Evolutionary conservation across 176 grass and related monocot genomes (phyloP), one percentile per base, ranked within the genome.

Genomic region (Otatea glauca): DNA sequence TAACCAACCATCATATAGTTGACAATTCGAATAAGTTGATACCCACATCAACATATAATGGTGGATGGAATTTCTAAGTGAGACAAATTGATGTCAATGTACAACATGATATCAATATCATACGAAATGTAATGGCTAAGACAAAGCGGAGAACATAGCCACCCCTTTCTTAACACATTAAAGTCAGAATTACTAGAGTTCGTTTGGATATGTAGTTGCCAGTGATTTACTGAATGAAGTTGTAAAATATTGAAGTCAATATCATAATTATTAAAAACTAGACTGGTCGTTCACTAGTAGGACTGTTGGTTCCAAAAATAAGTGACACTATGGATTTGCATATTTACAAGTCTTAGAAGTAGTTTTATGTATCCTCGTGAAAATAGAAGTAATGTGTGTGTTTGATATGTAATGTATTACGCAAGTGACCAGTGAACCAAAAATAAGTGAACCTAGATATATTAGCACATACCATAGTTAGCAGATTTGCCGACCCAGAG

Each of bases 1-100:
- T 39, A 39, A 44, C 35, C 37, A 69, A 77, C 59, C 0, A 35
- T 37, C 12, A 3, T 71, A 54, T 27, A 54, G 12, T 23, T 71
- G 13, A 61, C 79, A 56, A 58, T 81, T 45, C 64, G 43, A 56
- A 68, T 70, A 83, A 77, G n/a, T 67, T 82, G 53, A 41, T 88
- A 25, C 42, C 15, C 16, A 68, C 58, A 47, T 23, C 29, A 83
- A 29, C 18, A 43, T 72, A 65, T 59, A 68, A 72, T 42, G 56
- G 4, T 7, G 59, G 41, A 41, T 27, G 37, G 20, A 72, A 9
- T 72, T 72, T 54, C 42, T 13, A 80, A n/a, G 0, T 2, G 13
- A 47, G 37, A 68, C 62, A 78, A 78, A 2, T 60, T 21, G 6
- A 63, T 53, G 56, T 39, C 55, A 77, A 76, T 43, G 21, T 81